A percentile compares a stretch with the other conserved stretches of the same genome.
phyloP scores from a whole-genome alignment of 257 asterid species.

The Solanum clarkiae region DNA sequence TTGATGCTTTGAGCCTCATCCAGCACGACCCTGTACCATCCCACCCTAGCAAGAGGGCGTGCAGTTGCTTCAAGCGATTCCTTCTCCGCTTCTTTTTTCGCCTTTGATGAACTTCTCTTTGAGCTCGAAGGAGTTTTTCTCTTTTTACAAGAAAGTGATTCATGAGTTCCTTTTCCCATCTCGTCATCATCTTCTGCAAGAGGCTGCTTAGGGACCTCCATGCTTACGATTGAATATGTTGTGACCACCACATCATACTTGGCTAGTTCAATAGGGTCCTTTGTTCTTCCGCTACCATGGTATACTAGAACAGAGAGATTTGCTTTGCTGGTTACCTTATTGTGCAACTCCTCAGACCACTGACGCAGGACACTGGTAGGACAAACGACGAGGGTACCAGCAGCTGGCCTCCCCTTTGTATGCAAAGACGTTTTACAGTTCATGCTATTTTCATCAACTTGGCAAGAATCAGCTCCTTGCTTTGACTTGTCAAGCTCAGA shows the following conservation, averaged over 20 bases:
- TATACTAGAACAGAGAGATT: conserved; percentile 77
- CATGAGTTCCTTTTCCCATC: conserved; percentile 17
- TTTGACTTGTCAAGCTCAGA: conserved; percentile 15
- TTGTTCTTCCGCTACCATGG: conserved; percentile 84
- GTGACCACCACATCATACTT: conserved; percentile 90
- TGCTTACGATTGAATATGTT: conserved; percentile 92
- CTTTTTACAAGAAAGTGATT: conserved; percentile 37
- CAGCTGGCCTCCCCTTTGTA: conserved; percentile 73
- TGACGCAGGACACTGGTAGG: conserved; percentile 98
- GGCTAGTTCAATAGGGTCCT: conserved; percentile 79
- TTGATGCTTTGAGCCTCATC: conserved; percentile 99
- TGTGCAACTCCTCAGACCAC: conserved; percentile 89
- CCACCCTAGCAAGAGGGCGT: conserved; percentile 93
- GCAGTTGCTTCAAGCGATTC: conserved; percentile 42
- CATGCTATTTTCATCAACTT: conserved; percentile 13
- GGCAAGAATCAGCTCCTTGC: conserved; percentile 23
- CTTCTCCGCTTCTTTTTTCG: conserved; percentile 42
- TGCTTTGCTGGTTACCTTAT: conserved; percentile 73
- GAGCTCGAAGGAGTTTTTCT: conserved; percentile 44
- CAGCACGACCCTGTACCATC: conserved; percentile 95
- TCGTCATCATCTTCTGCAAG: conserved; percentile 62
- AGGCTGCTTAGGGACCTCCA: conserved; percentile 99
- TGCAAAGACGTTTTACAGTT: conserved; percentile 15
- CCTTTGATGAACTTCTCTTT: conserved; percentile 41
- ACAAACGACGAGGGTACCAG: conserved; percentile 93